phyloP scores from a whole-genome alignment of 495 filamentous ascomycete species.

The Neurospora sp. region DNA sequence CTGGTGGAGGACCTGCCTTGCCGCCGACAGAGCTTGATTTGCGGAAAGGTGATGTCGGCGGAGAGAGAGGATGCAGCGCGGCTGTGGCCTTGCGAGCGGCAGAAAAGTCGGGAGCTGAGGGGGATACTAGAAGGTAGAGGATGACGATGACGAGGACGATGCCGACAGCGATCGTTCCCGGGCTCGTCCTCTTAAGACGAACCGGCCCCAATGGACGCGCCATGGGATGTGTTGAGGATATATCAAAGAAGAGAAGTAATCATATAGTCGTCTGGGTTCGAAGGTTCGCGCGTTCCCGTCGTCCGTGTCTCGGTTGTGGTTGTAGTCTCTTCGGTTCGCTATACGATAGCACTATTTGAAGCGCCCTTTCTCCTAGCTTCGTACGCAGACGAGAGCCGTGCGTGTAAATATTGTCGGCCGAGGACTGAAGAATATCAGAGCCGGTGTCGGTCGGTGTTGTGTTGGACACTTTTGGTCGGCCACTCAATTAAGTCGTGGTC shows the following conservation, averaged over 20 bases:
- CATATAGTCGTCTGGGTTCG: not conserved
- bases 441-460: not conserved
- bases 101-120: slow-evolving; percentile 33
- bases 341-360: not conserved
- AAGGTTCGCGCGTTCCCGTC: not conserved
- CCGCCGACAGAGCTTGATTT: slow-evolving; percentile 53
- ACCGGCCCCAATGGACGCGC: slow-evolving; percentile 46
- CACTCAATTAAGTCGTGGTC: not conserved
- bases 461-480: not conserved
- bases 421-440: not conserved
- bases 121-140: slow-evolving; percentile 39
- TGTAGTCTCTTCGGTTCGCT: not conserved
- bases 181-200: slow-evolving; percentile 45
- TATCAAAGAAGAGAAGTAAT: slow-evolving; percentile 7
- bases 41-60: slow-evolving; percentile 73
- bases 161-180: slow-evolving; percentile 40
- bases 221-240: slow-evolving; percentile 23
- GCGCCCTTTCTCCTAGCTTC: not conserved
- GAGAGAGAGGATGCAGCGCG: slow-evolving; percentile 65
- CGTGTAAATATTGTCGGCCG: not conserved
- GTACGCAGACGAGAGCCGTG: not conserved
- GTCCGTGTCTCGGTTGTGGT: not conserved
- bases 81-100: slow-evolving; percentile 39
- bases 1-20: slow-evolving; percentile 61
- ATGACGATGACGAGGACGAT: slow-evolving; percentile 42